phyloP scores from a whole-genome alignment of 371 early-diverging fungal species.

The Basidiobolus meristosporus region DNA sequence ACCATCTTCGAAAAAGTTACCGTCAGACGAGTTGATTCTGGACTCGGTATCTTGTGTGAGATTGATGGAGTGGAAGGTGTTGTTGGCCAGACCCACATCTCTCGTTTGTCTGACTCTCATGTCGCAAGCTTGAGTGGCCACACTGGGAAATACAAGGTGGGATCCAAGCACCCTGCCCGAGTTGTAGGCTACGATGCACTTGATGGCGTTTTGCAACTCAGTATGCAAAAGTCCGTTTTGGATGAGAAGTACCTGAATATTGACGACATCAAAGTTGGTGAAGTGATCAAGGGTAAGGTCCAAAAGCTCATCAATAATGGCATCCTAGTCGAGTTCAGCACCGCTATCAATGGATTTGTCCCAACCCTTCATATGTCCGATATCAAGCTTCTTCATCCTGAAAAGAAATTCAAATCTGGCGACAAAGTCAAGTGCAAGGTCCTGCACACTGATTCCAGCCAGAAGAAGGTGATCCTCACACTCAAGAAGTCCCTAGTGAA shows the following conservation, averaged over 20 bases:
- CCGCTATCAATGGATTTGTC: conserved; percentile 45
- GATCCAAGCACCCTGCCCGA: conserved; percentile 48
- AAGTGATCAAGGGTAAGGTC: conserved; percentile 30
- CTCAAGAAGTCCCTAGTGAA: conserved; percentile 62
- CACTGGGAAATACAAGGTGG: conserved; percentile 38
- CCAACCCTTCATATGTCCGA: conserved; percentile 61
- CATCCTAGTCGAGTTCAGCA: conserved; percentile 36
- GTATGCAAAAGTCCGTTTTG: conserved; percentile 48
- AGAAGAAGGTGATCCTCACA: conserved; percentile 42
- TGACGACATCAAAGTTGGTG: conserved; percentile 49
- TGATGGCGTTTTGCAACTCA: conserved; percentile 45
- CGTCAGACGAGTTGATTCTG: conserved; percentile 29
- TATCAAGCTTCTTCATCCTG: conserved; percentile 43
- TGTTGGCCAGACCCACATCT: conserved; percentile 16
- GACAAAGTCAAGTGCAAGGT: conserved; percentile 48
- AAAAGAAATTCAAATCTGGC: conserved; percentile 59
- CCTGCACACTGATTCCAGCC: conserved; percentile 23
- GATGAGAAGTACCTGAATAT: conserved; percentile 42
- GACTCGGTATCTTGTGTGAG: conserved; percentile 27
- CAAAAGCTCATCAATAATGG: conserved; percentile 27
- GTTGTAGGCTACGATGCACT: conserved; percentile 59
- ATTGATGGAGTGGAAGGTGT: conserved; percentile 15
- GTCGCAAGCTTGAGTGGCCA: conserved; percentile 14
- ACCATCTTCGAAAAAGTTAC: conserved; percentile 27
- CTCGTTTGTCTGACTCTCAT: conserved; percentile 51